Evolutionary conservation across 441 rosid species (phyloP).

Genomic region (Erodium texanum): DNA sequence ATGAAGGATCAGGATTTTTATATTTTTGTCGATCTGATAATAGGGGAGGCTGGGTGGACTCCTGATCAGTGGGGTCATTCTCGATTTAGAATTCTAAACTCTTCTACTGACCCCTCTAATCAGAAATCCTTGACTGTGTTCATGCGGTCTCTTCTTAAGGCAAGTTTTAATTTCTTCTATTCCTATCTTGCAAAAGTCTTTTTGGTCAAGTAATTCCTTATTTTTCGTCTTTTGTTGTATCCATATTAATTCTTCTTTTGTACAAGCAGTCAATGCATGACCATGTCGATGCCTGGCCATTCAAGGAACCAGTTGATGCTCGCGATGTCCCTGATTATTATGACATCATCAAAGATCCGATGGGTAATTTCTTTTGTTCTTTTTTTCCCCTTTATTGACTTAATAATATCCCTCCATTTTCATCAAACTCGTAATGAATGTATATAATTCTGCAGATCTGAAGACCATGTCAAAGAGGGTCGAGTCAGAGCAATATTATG

Average conservation of each 20-base stretch:
- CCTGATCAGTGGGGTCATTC: slow-evolving; percentile 96
- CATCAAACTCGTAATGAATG: not conserved
- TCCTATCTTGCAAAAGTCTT: no score
- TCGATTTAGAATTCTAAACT: slow-evolving; percentile 53
- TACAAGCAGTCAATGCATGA: slow-evolving; percentile 75
- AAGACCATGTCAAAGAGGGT: slow-evolving; percentile 7
- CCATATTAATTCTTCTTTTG: slow-evolving; percentile 17
- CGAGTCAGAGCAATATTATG: not conserved
- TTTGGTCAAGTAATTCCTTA: not conserved
- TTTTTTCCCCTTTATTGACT: not conserved
- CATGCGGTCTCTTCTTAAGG: slow-evolving; percentile 92
- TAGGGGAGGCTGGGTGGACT: slow-evolving; percentile 98
- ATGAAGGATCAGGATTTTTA: no score
- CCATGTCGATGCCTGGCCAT: slow-evolving; percentile 95
- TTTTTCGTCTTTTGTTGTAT: slow-evolving; percentile 5
- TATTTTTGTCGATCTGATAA: slow-evolving; percentile 21
- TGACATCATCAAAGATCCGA: slow-evolving; percentile 93
- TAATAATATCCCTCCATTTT: no score
- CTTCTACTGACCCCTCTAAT: slow-evolving; percentile 49
- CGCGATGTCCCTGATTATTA: slow-evolving; percentile 98
- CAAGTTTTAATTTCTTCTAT: no score
- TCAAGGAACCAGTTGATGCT: slow-evolving; percentile 90
- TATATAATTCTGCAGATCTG: not conserved
- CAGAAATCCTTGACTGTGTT: slow-evolving; percentile 71
- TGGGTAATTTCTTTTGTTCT: slow-evolving; percentile 49